Conservation (phyloP, 192 early-diverging fungal species). For the Backusella tarrabulga region DNA sequence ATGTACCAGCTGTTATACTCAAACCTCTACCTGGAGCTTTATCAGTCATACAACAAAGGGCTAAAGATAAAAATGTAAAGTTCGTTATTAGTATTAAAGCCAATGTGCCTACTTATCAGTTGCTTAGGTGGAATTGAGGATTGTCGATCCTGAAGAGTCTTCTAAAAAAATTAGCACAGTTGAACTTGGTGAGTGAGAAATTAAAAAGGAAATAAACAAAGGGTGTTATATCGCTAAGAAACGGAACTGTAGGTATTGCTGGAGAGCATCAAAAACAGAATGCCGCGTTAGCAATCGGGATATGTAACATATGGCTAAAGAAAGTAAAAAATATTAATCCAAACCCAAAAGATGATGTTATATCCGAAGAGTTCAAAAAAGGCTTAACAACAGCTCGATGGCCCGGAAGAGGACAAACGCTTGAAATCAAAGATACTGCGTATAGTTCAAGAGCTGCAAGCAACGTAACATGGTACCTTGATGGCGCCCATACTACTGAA, state of each 20-base stretch:
- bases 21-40: constrained; percentile 68
- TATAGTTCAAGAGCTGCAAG: constrained; percentile 5
- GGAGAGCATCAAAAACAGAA: constrained; percentile 87
- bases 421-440: constrained; percentile 34
- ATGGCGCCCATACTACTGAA: constrained; percentile 95
- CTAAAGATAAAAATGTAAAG: constrained; percentile 62
- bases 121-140: constrained; percentile 37
- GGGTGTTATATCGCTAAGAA: not conserved
- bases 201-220: not conserved
- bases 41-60: constrained; percentile 63
- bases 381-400: constrained; percentile 70
- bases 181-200: constrained; percentile 35
- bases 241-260: constrained; percentile 62
- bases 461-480: constrained; percentile 74
- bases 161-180: constrained; percentile 16
- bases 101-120: not conserved
- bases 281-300: constrained; percentile 73
- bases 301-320: constrained; percentile 70
- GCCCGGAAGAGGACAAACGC: constrained; percentile 87
- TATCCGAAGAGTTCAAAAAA: constrained; percentile 53
- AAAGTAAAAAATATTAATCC: constrained; percentile 34
- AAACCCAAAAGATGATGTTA: constrained; percentile 2
- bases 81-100: not conserved
- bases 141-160: constrained; percentile 26
- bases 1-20: constrained; percentile 71